These are phyloP conservation scores for Hyaloperonospora arabidopsidis DNA, from an alignment of 352 stramenopile species.

Conservation along the genomic window DNA sequence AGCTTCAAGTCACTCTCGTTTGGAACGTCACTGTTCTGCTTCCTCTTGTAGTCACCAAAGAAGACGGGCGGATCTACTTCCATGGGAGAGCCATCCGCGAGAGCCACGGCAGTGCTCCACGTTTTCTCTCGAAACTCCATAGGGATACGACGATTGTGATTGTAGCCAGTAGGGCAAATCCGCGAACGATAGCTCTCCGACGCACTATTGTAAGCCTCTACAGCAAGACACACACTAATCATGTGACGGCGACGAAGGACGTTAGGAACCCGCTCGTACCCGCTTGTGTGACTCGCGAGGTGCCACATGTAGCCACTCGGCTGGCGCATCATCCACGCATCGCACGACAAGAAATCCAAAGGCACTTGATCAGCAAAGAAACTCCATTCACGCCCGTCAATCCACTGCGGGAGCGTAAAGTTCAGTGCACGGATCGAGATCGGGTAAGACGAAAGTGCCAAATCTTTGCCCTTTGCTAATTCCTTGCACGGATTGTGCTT, in stretches of 20 bases:
- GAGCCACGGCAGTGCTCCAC: slow-evolving; percentile 42
- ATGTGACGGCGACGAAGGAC: slow-evolving; percentile 71
- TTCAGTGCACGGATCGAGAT: slow-evolving; percentile 67
- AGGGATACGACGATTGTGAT: slow-evolving; percentile 55
- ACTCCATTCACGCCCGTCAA: slow-evolving; percentile 65
- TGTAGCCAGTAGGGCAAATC: slow-evolving; percentile 58
- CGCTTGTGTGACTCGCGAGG: slow-evolving; percentile 61
- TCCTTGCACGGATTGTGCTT: slow-evolving; percentile 70
- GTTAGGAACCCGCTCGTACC: slow-evolving; percentile 68
- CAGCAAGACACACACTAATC: slow-evolving; percentile 60
- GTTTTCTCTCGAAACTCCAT: slow-evolving; percentile 43
- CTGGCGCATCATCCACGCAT: slow-evolving; percentile 62
- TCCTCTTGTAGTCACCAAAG: slow-evolving; percentile 46
- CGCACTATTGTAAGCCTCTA: slow-evolving; percentile 68
- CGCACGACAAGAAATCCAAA: slow-evolving; percentile 58
- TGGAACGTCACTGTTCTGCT: slow-evolving; percentile 11
- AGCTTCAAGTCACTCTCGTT: slow-evolving; percentile 19
- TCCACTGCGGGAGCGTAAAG: slow-evolving; percentile 69
- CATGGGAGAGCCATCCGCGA: slow-evolving; percentile 26
- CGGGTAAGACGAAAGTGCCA: slow-evolving; percentile 63
- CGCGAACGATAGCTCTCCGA: slow-evolving; percentile 41
- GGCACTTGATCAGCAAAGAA: slow-evolving; percentile 60
- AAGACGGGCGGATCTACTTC: slow-evolving; percentile 27
- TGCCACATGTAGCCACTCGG: slow-evolving; percentile 54
- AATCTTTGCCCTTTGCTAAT: slow-evolving; percentile 19